Evolutionary conservation across 768 basidiomycete species (phyloP).

Genomic region (Pholiota molesta): DNA sequence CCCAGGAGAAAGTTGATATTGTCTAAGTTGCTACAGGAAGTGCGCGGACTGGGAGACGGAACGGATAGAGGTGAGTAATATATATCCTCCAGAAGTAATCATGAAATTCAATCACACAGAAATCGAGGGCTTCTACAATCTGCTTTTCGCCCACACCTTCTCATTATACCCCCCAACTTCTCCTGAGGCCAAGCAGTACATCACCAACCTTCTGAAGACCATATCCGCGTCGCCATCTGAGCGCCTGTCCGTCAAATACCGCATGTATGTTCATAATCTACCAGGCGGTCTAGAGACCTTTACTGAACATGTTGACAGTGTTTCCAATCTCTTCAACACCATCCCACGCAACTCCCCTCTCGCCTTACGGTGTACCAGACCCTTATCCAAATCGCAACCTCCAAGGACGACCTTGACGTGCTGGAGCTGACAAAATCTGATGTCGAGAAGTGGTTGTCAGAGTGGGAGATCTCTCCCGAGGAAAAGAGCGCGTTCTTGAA

Average conservation of each 20-base stretch:
- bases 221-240: slow-evolving; percentile 59
- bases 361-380: slow-evolving; percentile 64
- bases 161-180: slow-evolving; percentile 58
- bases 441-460: slow-evolving; percentile 77
- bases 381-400: slow-evolving; percentile 60
- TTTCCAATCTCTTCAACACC: slow-evolving; percentile 84
- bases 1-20: slow-evolving; percentile 56
- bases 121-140: slow-evolving; percentile 88
- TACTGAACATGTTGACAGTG: slow-evolving; percentile 38
- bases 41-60: slow-evolving; percentile 75
- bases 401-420: slow-evolving; percentile 62
- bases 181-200: slow-evolving; percentile 54
- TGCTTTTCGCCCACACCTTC: slow-evolving; percentile 75
- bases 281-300: neutral
- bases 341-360: slow-evolving; percentile 66
- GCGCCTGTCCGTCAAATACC: slow-evolving; percentile 67
- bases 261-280: slow-evolving; percentile 54
- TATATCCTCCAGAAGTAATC: slow-evolving; percentile 9
- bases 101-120: slow-evolving; percentile 33
- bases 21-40: slow-evolving; percentile 59
- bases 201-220: slow-evolving; percentile 51
- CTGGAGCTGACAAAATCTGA: slow-evolving; percentile 61
- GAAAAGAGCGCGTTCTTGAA: slow-evolving; percentile 72
- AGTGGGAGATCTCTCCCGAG: slow-evolving; percentile 68
- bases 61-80: slow-evolving; percentile 65